Base-by-base conservation (phyloP, 345 rosid species). In the Syzygium grande region DNA sequence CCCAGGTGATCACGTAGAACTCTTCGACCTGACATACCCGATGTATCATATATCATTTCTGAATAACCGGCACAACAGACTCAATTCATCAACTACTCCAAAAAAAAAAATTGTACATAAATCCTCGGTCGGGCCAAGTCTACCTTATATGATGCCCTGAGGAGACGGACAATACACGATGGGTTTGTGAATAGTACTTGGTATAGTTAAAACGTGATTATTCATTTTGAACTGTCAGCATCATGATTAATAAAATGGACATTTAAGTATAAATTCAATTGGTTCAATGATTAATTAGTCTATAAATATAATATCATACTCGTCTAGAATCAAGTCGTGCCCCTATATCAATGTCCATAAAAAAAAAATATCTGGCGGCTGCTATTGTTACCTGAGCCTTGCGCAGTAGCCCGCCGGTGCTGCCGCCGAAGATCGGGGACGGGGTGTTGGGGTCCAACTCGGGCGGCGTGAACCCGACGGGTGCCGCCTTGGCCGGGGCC, bases 1-100 rank as follows among this genome's bases (percentile, higher is more conserved):
- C 95, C 99, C 99, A 96, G 61, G 99, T 96, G 29, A 96, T 97
- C 17, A 96, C 99, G 58, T 97, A 97, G 91, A 97, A 97, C 51
- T 97, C 99, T 88, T 96, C 98, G 1, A 97, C 99, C 85, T 96
- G 98, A 30, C 83, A 5, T 38, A 1, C 25, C 25, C 14, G 6
- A 38, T 68, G 34, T 7, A 29, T 29, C 30, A 7, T 29, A 7
- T n/a, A 29, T 63, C 77, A 2, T n/a, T 7, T 63, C 8, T 7
- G 21, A 30, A 63, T 34, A 68, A 16, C 46, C 83, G 7, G 49
- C 14, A 5, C 15, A 23, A 43, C 27, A 22, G 49, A 73, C 83
- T 73, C 49, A 38, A 38, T 73, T 49, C 5, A 73, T 73, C 49
- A 19, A 38, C 83, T 9, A 38, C 13, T 73, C 3, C 80, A 38